A percentile compares a stretch with the other conserved stretches of the same genome.
These are phyloP conservation scores for Skeletonema menzelii DNA, from an alignment of 108 stramenopile genomes.

Conservation along the genomic window DNA sequence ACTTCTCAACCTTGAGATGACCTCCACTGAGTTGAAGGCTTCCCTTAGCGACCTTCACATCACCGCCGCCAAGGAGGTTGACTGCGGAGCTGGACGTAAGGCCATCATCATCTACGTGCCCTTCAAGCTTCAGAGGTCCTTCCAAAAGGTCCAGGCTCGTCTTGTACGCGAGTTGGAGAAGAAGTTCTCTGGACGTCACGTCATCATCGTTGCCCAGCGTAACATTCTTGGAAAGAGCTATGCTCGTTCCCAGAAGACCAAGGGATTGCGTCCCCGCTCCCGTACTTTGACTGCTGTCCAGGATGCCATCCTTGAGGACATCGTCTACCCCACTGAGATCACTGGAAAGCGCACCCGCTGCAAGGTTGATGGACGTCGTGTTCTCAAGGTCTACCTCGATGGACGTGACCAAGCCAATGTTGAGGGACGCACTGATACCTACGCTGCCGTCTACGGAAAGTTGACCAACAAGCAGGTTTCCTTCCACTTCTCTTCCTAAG, in stretches of 20 bases:
- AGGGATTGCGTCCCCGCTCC: constrained; percentile 93
- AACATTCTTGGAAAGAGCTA: constrained; percentile 97
- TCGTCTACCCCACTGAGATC: constrained; percentile 99
- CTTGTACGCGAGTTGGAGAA: constrained; percentile 99
- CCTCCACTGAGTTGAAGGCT: constrained; percentile 88
- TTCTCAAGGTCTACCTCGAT: constrained; percentile 96
- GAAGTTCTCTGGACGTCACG: constrained; percentile 98
- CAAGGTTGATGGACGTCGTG: constrained; percentile 96
- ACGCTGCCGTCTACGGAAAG: constrained; percentile 97
- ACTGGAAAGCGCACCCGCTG: constrained; percentile 99
- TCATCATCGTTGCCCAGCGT: constrained; percentile 96
- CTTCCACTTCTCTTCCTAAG: constrained; percentile 71
- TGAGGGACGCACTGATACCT: constrained; percentile 96
- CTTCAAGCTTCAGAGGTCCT: constrained; percentile 92
- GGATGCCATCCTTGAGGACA: constrained; percentile 98
- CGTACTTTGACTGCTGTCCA: constrained; percentile 98
- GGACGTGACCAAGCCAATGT: constrained; percentile 97
- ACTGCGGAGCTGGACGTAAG: constrained; percentile 86
- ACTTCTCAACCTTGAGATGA: constrained; percentile 96
- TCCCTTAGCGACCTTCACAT: constrained; percentile 93
- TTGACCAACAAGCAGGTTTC: constrained; percentile 98
- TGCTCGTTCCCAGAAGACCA: constrained; percentile 86
- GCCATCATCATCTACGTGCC: constrained; percentile 98
- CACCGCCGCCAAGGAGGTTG: constrained; percentile 97
- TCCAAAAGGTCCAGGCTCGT: constrained; percentile 96